phyloP scores from a whole-genome alignment of 345 rosid species.

The Pistacia integerrima region DNA sequence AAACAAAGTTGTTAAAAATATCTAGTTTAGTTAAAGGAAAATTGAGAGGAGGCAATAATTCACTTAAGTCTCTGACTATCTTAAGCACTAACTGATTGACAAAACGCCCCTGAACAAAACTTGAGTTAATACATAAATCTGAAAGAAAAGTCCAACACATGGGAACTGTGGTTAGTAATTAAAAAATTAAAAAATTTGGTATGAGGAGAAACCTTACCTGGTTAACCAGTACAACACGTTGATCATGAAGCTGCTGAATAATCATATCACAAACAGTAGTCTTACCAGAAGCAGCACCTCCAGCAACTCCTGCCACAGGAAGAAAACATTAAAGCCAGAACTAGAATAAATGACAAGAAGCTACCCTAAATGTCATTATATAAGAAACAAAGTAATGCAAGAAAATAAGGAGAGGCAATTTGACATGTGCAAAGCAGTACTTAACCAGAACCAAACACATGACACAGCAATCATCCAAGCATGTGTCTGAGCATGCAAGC shows the following conservation, averaged over 20 bases:
- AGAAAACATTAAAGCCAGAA: conserved; percentile 4
- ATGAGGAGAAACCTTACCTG: conserved; percentile 52
- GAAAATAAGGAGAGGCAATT: background rate
- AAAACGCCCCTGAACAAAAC: background rate
- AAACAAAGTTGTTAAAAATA: background rate
- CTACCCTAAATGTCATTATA: background rate
- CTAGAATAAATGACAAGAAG: conserved; percentile 6
- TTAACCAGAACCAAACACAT: background rate
- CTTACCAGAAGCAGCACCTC: conserved; percentile 99
- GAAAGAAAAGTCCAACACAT: background rate
- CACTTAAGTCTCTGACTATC: background rate
- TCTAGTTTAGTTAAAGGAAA: background rate
- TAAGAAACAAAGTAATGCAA: background rate
- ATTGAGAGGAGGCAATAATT: background rate
- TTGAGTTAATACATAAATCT: background rate
- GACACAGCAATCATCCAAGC: background rate
- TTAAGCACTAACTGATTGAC: background rate
- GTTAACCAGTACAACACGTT: conserved; percentile 94
- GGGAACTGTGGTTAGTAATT: background rate
- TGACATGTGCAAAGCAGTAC: background rate
- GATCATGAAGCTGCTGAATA: conserved; percentile 98
- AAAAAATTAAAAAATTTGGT: conserved; percentile 3
- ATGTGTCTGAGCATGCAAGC: background rate
- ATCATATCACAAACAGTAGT: conserved; percentile 99
- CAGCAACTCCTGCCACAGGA: conserved; percentile 74